Percentiles rank a stretch among this genome's conserved stretches.
Conservation (phyloP, 2,329 filamentous ascomycete species). For the Bipolaris cookei region DNA sequence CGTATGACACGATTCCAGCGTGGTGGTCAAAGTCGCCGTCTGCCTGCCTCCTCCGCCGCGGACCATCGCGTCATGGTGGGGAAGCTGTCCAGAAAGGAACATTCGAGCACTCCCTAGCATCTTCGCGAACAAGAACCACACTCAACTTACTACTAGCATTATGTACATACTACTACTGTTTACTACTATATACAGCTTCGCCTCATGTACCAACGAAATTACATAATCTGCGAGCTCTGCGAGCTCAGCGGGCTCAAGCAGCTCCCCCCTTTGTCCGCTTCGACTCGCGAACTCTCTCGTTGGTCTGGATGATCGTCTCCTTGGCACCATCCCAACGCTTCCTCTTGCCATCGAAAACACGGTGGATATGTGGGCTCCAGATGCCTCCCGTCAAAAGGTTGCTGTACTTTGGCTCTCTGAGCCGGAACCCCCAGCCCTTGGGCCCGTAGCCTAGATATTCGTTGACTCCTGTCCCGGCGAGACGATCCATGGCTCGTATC, state of each 20-base stretch:
- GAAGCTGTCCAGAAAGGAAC: constrained; percentile 12
- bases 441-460: constrained; percentile 53
- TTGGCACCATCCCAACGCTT: constrained; percentile 52
- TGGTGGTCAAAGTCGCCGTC: neutral
- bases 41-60: neutral
- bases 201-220: no score
- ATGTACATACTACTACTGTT: no score
- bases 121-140: constrained; percentile 1
- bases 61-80: constrained; percentile 17
- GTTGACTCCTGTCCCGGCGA: constrained; percentile 52
- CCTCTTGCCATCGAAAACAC: constrained; percentile 52
- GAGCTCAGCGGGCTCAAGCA: neutral
- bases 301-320: constrained; percentile 44
- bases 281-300: constrained; percentile 10
- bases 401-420: constrained; percentile 49
- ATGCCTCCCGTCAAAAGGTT: constrained; percentile 50
- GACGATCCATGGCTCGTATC: constrained; percentile 51
- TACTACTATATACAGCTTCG: no score
- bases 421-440: constrained; percentile 54
- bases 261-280: constrained; percentile 7
- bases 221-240: no score
- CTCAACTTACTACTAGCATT: no score
- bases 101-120: constrained; percentile 14
- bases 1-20: neutral
- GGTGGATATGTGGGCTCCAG: constrained; percentile 52